Conservation (phyloP, 23 red algal species). For the Gracilaria domingensis region DNA sequence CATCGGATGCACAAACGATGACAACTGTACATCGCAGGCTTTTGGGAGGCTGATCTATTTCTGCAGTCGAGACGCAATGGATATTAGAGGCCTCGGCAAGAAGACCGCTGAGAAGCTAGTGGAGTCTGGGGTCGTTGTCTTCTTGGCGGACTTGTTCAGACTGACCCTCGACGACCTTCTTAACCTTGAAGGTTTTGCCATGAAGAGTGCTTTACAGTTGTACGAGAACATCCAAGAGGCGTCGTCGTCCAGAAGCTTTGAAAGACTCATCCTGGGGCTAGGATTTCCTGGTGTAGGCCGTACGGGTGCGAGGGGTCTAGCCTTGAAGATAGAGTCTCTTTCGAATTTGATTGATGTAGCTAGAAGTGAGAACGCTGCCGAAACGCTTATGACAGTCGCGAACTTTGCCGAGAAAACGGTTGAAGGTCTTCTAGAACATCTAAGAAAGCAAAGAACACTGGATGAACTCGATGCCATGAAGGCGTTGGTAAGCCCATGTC, state of each 20-base stretch:
- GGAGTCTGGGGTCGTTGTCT: conserved; percentile 44
- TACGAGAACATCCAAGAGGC: conserved; percentile 48
- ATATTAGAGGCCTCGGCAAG: conserved; percentile 73
- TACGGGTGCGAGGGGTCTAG: conserved; percentile 49
- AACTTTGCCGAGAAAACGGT: conserved; percentile 67
- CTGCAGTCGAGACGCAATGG: conserved; percentile 53
- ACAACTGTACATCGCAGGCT: conserved; percentile 44
- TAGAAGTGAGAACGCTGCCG: neutral
- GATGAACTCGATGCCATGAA: conserved; percentile 56
- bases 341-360: conserved; percentile 26
- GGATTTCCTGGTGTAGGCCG: conserved; percentile 66
- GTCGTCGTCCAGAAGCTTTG: conserved; percentile 25
- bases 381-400: conserved; percentile 38
- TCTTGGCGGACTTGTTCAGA: conserved; percentile 61
- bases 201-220: conserved; percentile 62
- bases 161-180: conserved; percentile 59
- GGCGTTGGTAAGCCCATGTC: neutral
- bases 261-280: conserved; percentile 62
- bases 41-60: conserved; percentile 73
- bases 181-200: conserved; percentile 53
- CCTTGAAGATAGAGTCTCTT: conserved; percentile 32
- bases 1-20: conserved; percentile 62
- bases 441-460: conserved; percentile 7
- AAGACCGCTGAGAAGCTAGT: conserved; percentile 69
- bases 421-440: conserved; percentile 43